A percentile compares a stretch with the other conserved stretches of the same genome.
Evolutionary conservation across 345 rosid genomes (phyloP).

Genomic region (Angophora floribunda): DNA sequence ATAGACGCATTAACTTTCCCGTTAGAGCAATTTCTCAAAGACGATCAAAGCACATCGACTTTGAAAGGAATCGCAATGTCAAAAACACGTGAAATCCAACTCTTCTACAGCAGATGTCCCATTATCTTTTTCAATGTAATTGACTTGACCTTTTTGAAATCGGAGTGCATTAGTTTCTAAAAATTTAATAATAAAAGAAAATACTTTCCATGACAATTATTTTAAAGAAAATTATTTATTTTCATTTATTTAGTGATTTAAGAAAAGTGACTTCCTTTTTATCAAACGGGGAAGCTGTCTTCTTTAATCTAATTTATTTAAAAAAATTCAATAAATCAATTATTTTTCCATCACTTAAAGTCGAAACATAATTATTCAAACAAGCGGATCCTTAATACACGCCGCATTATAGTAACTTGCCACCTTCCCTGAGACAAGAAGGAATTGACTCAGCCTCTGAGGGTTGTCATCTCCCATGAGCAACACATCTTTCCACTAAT

Average conservation of each 20-base stretch:
- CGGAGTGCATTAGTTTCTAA: background rate
- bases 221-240: background rate
- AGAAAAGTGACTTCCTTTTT: background rate
- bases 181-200: background rate
- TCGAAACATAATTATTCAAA: background rate
- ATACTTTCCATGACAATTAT: background rate
- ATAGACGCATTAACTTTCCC: background rate
- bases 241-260: background rate
- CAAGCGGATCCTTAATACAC: background rate
- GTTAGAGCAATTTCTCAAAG: background rate
- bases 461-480: background rate
- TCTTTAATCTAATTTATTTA: background rate
- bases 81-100: background rate
- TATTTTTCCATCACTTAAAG: background rate
- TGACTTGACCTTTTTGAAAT: background rate
- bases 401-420: background rate
- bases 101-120: background rate
- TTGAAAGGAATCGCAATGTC: background rate
- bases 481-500: background rate
- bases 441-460: background rate
- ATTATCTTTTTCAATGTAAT: background rate
- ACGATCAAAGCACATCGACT: background rate
- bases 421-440: background rate
- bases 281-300: fast-evolving
- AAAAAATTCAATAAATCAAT: fast-evolving